A percentile compares a stretch with the other conserved stretches of the same genome.
phyloP scores from a whole-genome alignment of 148 eudicot genomes.

The Cornus suecica region DNA sequence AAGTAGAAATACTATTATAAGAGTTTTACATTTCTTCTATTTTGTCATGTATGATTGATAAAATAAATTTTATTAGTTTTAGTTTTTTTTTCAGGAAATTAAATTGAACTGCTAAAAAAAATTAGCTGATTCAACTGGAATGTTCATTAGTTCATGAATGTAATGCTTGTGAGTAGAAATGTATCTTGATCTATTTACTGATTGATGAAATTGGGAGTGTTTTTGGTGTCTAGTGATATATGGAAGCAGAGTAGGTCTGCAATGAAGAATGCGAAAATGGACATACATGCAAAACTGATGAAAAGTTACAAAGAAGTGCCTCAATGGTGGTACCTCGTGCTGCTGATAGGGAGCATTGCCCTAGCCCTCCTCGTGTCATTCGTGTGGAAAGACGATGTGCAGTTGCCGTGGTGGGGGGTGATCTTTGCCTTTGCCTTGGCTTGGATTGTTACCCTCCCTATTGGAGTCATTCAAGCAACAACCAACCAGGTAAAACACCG shows the following conservation, averaged over 20 bases:
- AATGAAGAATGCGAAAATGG: conserved; percentile 59
- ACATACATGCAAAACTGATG: conserved; percentile 87
- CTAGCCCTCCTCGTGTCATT: conserved; percentile 75
- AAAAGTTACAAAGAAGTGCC: conserved; percentile 87
- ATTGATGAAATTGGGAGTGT: neutral
- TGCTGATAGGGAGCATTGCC: conserved; percentile 56
- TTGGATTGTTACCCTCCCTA: conserved; percentile 87
- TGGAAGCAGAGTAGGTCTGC: conserved; percentile 92
- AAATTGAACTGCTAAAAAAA: too few species aligned
- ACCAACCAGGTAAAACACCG: conserved; percentile 71
- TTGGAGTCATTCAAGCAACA: conserved; percentile 99
- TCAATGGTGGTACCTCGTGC: conserved; percentile 79
- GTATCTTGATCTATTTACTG: too few species aligned
- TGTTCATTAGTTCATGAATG: too few species aligned
- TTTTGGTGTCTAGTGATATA: conserved; percentile 55
- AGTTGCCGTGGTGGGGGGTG: conserved; percentile 98
- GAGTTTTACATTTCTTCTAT: too few species aligned
- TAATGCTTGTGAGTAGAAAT: too few species aligned
- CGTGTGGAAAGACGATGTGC: conserved; percentile 89
- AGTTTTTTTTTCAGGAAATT: too few species aligned
- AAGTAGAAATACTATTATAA: too few species aligned
- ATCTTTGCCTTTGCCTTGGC: conserved; percentile 89
- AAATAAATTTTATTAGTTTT: too few species aligned
- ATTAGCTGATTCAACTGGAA: too few species aligned
- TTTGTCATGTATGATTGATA: too few species aligned